These are phyloP conservation scores for Talaromyces trachyspermus DNA, from an alignment of 495 filamentous ascomycete species.

Conservation along the genomic window DNA sequence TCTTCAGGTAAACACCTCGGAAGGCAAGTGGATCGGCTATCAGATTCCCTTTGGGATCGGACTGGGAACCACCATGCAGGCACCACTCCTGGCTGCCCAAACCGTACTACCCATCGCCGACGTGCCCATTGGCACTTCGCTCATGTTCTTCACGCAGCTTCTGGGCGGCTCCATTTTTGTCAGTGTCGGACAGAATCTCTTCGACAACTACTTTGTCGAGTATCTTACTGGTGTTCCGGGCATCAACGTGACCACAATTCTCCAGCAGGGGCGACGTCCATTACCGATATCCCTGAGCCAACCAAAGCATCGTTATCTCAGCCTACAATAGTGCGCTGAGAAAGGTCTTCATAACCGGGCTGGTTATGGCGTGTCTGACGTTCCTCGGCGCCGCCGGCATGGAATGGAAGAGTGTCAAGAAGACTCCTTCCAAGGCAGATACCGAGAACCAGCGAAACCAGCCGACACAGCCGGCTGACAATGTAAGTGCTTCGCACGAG, in stretches of 20 bases:
- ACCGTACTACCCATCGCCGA: constrained; percentile 26
- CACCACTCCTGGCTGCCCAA: constrained; percentile 25
- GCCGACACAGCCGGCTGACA: too few species aligned
- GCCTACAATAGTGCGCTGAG: constrained; percentile 23
- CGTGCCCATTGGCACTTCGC: constrained; percentile 42
- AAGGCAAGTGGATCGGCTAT: constrained; percentile 9
- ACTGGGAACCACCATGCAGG: constrained; percentile 40
- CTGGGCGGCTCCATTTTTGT: constrained; percentile 59
- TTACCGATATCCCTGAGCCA: constrained; percentile 29
- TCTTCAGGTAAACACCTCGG: constrained; percentile 30
- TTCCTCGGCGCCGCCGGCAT: constrained; percentile 31
- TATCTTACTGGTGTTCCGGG: constrained; percentile 45
- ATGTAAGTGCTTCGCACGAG: too few species aligned
- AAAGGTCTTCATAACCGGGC: constrained; percentile 17
- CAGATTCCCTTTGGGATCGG: constrained; percentile 32
- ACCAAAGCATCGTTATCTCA: constrained; percentile 16
- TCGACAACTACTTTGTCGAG: constrained; percentile 48
- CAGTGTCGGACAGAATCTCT: constrained; percentile 50
- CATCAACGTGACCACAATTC: constrained; percentile 37
- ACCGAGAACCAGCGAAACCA: too few species aligned
- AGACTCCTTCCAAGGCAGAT: too few species aligned
- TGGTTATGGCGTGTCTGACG: constrained; percentile 26
- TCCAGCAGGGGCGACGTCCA: constrained; percentile 55
- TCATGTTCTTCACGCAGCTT: constrained; percentile 28
- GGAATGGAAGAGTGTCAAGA: constrained; percentile 46